phyloP scores from a whole-genome alignment of 352 stramenopile species.

The Phytophthora pluvialis region DNA sequence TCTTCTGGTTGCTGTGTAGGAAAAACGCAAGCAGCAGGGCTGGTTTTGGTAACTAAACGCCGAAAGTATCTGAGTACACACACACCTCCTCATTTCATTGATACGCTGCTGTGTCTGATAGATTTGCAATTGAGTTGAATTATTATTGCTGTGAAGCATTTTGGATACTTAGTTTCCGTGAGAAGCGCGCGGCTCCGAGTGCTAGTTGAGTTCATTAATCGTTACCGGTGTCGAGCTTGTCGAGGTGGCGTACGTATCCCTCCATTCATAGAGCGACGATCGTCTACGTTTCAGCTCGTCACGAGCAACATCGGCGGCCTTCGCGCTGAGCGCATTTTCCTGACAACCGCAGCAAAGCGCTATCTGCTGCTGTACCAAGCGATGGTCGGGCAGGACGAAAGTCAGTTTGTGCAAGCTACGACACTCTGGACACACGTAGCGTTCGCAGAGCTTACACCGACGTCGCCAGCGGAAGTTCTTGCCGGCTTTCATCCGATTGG shows the following conservation, averaged over 20 bases:
- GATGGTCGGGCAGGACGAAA: slow-evolving; percentile 37
- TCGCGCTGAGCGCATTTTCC: slow-evolving; percentile 26
- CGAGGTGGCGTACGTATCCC: slow-evolving; percentile 35
- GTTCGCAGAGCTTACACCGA: slow-evolving; percentile 49
- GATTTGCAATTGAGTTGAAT: slow-evolving; percentile 12
- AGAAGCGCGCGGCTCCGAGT: not conserved
- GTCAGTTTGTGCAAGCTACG: slow-evolving; percentile 47
- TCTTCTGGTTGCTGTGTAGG: slow-evolving; percentile 22
- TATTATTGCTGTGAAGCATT: slow-evolving; percentile 15
- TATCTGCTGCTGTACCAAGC: slow-evolving; percentile 37
- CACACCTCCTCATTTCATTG: not conserved
- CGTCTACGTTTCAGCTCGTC: slow-evolving; percentile 29
- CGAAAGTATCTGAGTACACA: slow-evolving; percentile 21
- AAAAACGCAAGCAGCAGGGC: slow-evolving; percentile 66
- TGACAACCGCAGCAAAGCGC: slow-evolving; percentile 33
- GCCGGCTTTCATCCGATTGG: slow-evolving; percentile 8
- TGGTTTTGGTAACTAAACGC: slow-evolving; percentile 67
- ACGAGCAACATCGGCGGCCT: slow-evolving; percentile 35
- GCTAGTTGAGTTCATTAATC: slow-evolving; percentile 38
- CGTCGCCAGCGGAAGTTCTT: slow-evolving; percentile 29
- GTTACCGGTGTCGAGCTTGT: slow-evolving; percentile 28
- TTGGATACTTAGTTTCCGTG: slow-evolving; percentile 13
- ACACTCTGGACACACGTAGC: slow-evolving; percentile 55
- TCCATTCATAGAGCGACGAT: slow-evolving; percentile 40
- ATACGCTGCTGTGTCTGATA: slow-evolving; percentile 1